Evolutionary conservation across 192 early-diverging fungal genomes (phyloP).

Genomic region (Podila epigama): DNA sequence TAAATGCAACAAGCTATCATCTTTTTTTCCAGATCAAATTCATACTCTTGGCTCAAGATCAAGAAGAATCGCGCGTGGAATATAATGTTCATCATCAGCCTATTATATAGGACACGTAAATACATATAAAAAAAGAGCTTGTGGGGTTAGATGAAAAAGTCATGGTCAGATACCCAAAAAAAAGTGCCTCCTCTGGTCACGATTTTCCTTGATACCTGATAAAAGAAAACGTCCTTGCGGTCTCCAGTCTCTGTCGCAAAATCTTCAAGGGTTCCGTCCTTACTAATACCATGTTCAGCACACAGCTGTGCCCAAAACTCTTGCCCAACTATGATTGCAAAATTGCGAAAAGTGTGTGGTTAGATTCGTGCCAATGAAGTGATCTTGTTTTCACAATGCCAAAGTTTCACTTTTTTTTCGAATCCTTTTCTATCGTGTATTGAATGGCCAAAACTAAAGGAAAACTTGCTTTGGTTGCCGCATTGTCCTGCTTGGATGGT

Average conservation of each 20-base stretch:
- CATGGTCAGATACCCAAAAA: background rate
- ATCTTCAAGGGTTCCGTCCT: slow-evolving; percentile 93
- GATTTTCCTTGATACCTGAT: slow-evolving; percentile 69
- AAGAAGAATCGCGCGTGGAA: slow-evolving; percentile 90
- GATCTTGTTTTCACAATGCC: too few species aligned
- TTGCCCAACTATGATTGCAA: slow-evolving; percentile 73
- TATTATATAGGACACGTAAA: slow-evolving; percentile 31
- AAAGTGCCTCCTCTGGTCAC: background rate
- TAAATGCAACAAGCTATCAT: background rate
- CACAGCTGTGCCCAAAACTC: slow-evolving; percentile 97
- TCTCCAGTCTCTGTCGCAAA: slow-evolving; percentile 89
- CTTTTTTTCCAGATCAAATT: background rate
- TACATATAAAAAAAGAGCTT: background rate
- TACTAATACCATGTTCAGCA: slow-evolving; percentile 93
- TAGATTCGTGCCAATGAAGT: too few species aligned
- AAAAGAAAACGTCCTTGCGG: slow-evolving; percentile 98
- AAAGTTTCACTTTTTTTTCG: too few species aligned
- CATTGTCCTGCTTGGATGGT: slow-evolving; percentile 97
- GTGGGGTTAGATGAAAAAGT: background rate
- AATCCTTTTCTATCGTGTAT: background rate
- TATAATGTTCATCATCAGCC: slow-evolving; percentile 99
- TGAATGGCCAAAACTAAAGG: background rate
- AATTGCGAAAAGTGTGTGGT: background rate
- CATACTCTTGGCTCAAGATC: slow-evolving; percentile 93
- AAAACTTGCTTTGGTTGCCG: slow-evolving; percentile 89